Evolutionary conservation across 345 rosid species (phyloP).

Genomic region (Rhodamnia rubescens): DNA sequence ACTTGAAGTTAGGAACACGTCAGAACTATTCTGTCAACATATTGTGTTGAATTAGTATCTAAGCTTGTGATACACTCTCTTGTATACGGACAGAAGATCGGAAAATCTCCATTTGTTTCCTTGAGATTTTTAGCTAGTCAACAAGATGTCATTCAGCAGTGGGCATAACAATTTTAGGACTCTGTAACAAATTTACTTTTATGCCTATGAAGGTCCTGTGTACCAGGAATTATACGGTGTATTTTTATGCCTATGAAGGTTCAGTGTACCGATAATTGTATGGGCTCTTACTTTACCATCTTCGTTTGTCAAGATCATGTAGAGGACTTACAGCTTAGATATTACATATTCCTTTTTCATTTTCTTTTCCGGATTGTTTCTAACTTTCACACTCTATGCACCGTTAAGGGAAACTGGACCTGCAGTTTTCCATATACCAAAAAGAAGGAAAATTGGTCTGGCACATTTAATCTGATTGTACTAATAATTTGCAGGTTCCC

Average conservation of each 20-base stretch:
- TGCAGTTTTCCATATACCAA: not conserved
- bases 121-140: not conserved
- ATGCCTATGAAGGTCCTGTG: not conserved
- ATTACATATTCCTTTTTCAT: not conserved
- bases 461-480: constrained; percentile 27
- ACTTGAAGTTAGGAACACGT: not conserved
- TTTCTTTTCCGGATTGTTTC: not conserved
- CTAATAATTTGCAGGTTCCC: constrained; percentile 77
- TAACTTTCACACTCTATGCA: not conserved
- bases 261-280: not conserved
- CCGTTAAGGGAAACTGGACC: not conserved
- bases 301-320: not conserved
- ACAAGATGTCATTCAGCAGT: not conserved
- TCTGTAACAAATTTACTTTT: not conserved
- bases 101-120: not conserved
- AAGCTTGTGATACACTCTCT: not conserved
- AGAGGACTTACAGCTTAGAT: not conserved
- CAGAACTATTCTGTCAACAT: not conserved
- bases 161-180: not conserved
- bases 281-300: not conserved
- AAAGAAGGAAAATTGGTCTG: not conserved
- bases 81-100: not conserved
- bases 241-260: not conserved
- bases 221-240: not conserved
- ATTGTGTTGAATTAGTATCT: not conserved